Evolutionary conservation across 2,329 filamentous ascomycete genomes (phyloP), one percentile per base, ranked within the genome.

Genomic region (Knoxdaviesia proteae): DNA sequence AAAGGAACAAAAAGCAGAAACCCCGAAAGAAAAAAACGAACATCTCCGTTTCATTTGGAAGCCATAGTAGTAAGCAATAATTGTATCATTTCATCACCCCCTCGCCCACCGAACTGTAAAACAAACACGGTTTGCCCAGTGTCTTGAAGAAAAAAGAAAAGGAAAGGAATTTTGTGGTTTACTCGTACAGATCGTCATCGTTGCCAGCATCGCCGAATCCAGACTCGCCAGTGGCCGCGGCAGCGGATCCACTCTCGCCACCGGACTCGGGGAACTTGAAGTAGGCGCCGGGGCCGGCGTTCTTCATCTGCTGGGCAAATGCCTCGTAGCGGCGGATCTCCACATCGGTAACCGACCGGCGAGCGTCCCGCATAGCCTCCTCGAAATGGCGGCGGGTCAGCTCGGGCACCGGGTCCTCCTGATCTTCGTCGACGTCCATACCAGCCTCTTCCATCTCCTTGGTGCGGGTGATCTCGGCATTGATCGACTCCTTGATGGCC

Each of bases 271-370:
- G 88, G 77, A 98, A 98, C 63, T 92, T 87, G 82, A 98, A 98
- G 74, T 90, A 94, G 53, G 84, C 86, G 55, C 87, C 88, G 36
- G 87, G 87, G 42, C 86, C 87, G 46, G 84, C 78, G 60, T 93
- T 94, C 82, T 98, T 98, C 86, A 98, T 92, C 61, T 88, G 88
- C 67, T 96, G 88, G 36, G 88, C 83, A 55, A 98, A 98, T 5
- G 90, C 88, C 71, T 98, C 90, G 65, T 98, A 98, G 47, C 88
- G 80, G 56, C 90, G 82, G 54, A 98, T 93, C 71, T 98, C 90
- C 29, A 96, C 88, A 52, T 98, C 90, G 45, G 76, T 87, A 52
- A 98, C 90, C 32, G 90, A 96, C 58, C 83, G 77, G 61, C 90
- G 81, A 49, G 90, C 90, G 61, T 80, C 79, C 61, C 82, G 77